Conservation (phyloP, 2,329 filamentous ascomycete genomes). For the Penicillium sp. region DNA sequence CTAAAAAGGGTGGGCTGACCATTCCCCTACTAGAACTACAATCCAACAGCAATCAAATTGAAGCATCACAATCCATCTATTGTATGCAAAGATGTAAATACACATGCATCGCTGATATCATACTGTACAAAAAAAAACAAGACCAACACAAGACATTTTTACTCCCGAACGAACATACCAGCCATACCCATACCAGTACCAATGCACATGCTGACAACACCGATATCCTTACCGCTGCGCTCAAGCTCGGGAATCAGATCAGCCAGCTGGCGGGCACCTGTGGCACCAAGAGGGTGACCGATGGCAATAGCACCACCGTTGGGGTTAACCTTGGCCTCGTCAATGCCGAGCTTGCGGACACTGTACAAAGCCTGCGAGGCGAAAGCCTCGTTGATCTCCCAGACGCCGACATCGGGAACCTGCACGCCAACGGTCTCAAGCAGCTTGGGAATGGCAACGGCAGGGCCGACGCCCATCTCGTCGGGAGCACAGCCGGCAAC, state of each 20-base stretch:
- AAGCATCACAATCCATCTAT: constrained; percentile 8
- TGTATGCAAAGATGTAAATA: constrained; percentile 20
- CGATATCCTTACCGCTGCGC: constrained; percentile 67
- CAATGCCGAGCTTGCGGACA: constrained; percentile 60
- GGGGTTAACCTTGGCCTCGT: constrained; percentile 74
- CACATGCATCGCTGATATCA: constrained; percentile 25
- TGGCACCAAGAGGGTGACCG: constrained; percentile 87
- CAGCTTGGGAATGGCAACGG: constrained; percentile 79
- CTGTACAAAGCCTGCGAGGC: constrained; percentile 67
- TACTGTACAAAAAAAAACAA: constrained; percentile 11
- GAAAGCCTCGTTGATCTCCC: constrained; percentile 90
- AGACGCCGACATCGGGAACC: constrained; percentile 71
- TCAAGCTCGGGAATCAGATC: constrained; percentile 70
- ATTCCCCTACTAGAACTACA: constrained; percentile 27
- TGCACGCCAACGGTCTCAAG: constrained; percentile 66
- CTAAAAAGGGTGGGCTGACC: constrained; percentile 41
- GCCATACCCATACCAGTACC: constrained; percentile 80
- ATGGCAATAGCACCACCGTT: constrained; percentile 93
- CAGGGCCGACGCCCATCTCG: constrained; percentile 92
- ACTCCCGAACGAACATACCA: constrained; percentile 65
- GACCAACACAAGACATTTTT: constrained; percentile 19
- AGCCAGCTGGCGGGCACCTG: constrained; percentile 75
- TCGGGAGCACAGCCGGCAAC: constrained; percentile 79
- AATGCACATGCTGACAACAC: constrained; percentile 88
- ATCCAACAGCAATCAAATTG: background rate